These are phyloP conservation scores for Amniculicola lignicola DNA, from an alignment of 495 filamentous ascomycete species.

Conservation along the genomic window DNA sequence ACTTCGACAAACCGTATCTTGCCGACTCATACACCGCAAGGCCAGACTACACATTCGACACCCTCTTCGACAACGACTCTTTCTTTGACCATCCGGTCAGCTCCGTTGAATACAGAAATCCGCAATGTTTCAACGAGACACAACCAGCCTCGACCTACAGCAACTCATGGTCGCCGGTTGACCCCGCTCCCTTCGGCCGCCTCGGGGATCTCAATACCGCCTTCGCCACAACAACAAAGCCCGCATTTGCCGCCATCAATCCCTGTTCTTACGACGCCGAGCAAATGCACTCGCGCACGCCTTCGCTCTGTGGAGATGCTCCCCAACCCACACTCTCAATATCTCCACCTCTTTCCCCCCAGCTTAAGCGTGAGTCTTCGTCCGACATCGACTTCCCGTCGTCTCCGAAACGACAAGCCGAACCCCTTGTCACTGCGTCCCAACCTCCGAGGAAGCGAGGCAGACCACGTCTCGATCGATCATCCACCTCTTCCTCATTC, in stretches of 20 bases:
- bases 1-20: slow-evolving; percentile 24
- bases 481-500: no score
- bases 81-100: slow-evolving; percentile 21
- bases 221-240: slow-evolving; percentile 2
- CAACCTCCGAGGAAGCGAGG: slow-evolving; percentile 11
- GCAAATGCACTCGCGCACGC: neutral
- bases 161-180: neutral
- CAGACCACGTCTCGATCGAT: slow-evolving; percentile 20
- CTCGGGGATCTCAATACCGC: neutral
- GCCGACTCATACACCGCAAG: slow-evolving; percentile 18
- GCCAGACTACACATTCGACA: slow-evolving; percentile 22
- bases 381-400: neutral
- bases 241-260: neutral
- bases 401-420: slow-evolving; percentile 22
- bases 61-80: slow-evolving; percentile 18
- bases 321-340: neutral
- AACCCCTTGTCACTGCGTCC: neutral
- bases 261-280: neutral
- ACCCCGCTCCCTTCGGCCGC: neutral
- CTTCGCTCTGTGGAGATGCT: neutral
- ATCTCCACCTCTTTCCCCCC: slow-evolving; percentile 16
- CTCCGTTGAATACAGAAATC: slow-evolving; percentile 5
- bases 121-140: neutral
- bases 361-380: neutral
- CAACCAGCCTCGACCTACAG: neutral